Conservation (phyloP, 2,329 filamentous ascomycete genomes). For the Microcyclosporella mali region DNA sequence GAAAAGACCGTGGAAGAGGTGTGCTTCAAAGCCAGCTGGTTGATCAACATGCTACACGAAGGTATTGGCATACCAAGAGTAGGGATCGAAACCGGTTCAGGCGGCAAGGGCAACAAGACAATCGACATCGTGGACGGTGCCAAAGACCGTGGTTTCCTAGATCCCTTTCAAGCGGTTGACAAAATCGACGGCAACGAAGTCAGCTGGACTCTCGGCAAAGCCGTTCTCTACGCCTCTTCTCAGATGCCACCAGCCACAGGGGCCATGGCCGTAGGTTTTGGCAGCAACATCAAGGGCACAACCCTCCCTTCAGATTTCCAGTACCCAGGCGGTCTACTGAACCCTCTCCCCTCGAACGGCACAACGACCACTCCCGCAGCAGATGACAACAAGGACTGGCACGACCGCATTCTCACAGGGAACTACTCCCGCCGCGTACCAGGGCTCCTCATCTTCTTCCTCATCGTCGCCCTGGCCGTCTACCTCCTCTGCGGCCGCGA, state of each 20-base stretch:
- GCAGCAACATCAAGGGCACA: slow-evolving; percentile 61
- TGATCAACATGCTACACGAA: slow-evolving; percentile 93
- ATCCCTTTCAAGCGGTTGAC: slow-evolving; percentile 87
- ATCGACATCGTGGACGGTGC: slow-evolving; percentile 62
- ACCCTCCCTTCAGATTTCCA: slow-evolving; percentile 63
- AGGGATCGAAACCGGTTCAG: slow-evolving; percentile 57
- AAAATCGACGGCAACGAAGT: slow-evolving; percentile 89
- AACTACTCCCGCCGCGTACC: slow-evolving; percentile 61
- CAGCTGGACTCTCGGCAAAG: slow-evolving; percentile 95
- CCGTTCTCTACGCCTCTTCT: slow-evolving; percentile 88
- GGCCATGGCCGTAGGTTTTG: slow-evolving; percentile 79
- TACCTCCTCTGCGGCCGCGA: slow-evolving; percentile 78
- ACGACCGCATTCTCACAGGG: slow-evolving; percentile 58
- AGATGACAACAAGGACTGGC: slow-evolving; percentile 47
- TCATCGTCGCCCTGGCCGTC: slow-evolving; percentile 62
- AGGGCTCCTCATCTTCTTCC: slow-evolving; percentile 68
- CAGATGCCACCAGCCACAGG: slow-evolving; percentile 65
- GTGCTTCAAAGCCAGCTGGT: slow-evolving; percentile 97
- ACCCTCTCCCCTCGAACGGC: slow-evolving; percentile 10
- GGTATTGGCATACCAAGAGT: slow-evolving; percentile 89
- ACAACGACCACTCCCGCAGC: slow-evolving; percentile 38
- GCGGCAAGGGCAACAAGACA: slow-evolving; percentile 60
- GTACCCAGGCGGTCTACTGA: slow-evolving; percentile 53
- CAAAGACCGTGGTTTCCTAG: slow-evolving; percentile 65
- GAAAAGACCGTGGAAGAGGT: slow-evolving; percentile 72